Evolutionary conservation across 1,284 basidiomycete genomes (phyloP), one percentile per base, ranked within the genome.

Genomic region (Gymnopus androsaceus): DNA sequence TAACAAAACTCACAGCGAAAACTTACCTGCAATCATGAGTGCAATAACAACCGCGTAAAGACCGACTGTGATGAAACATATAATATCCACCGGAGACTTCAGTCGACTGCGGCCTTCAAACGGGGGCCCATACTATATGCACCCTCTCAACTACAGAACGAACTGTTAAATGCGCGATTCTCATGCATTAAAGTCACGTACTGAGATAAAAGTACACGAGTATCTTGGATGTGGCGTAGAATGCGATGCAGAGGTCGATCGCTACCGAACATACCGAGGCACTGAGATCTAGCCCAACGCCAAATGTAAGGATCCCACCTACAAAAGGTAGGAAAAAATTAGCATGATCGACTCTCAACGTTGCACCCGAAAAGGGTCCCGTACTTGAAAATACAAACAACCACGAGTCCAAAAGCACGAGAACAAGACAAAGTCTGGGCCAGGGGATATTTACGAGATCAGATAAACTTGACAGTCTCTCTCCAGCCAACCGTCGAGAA

Each of bases 351-450:
- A n/a, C n/a, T n/a, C n/a, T n/a, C n/a, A 14, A 14, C 31, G 31
- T 7, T 33, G 7, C 31, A 36, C 45, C 41, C 23, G 36, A 19
- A 42, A 33, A 12, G 12, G 30, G n/a, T 9, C 7, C 58, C 69
- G 38, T 51, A 74, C 72, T 68, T 2, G 65, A 61, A 19, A 74
- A 64, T 31, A 72, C 42, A 59, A 74, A 74, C 4, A 69, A 48
- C 67, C 70, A 74, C 3, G 72, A 72, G 51, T 71, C 67, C 23
- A 70, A 34, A 48, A 69, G 69, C 51, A 72, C 66, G 11, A 72
- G 57, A 15, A 72, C 59, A 9, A 66, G 61, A 19, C 69, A 67
- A 15, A 68, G 42, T 12, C 70, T 65, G 1, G 70, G 66, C 68
- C 69, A 72, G 17, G 67, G 65, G 48, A 71, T 64, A 8, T 63